Evolutionary conservation across 768 basidiomycete species (phyloP).

Genomic region (Auriscalpium microsporum): DNA sequence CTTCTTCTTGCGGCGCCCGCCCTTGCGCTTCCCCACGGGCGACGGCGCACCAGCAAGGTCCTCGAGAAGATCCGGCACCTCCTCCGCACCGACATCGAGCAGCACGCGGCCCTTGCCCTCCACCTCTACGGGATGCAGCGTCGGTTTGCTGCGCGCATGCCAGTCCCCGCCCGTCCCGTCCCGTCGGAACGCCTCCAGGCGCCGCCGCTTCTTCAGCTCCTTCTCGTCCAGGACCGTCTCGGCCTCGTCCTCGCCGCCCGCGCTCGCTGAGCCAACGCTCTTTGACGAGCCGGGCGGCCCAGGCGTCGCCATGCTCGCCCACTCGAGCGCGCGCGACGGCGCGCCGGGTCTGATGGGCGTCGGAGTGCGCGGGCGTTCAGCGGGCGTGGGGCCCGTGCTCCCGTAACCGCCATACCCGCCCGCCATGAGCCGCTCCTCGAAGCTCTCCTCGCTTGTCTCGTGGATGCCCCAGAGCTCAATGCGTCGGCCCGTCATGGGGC

Average conservation of each 20-base stretch:
- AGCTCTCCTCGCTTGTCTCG: conserved; percentile 53
- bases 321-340: conserved; percentile 48
- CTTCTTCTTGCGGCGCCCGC: conserved; percentile 41
- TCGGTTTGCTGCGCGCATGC: conserved; percentile 19
- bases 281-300: conserved; percentile 31
- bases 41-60: conserved; percentile 8
- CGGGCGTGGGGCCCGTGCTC: conserved; percentile 18
- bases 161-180: conserved; percentile 22
- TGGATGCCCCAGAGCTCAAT: conserved; percentile 48
- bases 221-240: conserved; percentile 33
- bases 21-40: conserved; percentile 29
- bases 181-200: conserved; percentile 60
- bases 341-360: background rate
- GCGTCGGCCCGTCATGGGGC: conserved; percentile 63
- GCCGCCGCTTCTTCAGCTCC: conserved; percentile 56
- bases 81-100: conserved; percentile 45
- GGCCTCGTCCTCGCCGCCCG: conserved; percentile 20
- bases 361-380: conserved; percentile 17
- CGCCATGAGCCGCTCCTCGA: conserved; percentile 78
- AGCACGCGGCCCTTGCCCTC: conserved; percentile 66
- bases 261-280: background rate
- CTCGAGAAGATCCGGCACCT: conserved; percentile 22
- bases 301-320: conserved; percentile 34
- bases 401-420: conserved; percentile 73
- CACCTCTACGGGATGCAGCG: conserved; percentile 54